These are phyloP conservation scores for Epichloe baconii DNA, from an alignment of 2,329 filamentous ascomycete species.

Conservation along the genomic window DNA sequence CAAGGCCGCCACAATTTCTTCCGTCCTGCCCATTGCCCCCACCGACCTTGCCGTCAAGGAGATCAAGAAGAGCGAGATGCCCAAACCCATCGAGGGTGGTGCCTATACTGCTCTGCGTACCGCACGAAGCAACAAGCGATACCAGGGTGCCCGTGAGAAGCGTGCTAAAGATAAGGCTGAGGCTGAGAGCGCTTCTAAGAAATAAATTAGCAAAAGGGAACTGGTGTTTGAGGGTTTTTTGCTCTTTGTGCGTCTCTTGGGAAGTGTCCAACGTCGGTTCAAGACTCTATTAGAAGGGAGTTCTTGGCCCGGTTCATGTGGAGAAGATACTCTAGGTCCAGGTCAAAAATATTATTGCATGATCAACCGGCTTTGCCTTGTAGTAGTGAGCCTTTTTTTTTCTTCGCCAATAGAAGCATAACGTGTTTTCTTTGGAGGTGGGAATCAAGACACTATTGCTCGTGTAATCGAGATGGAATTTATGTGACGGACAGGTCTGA, in stretches of 20 bases:
- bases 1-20: slow-evolving; percentile 33
- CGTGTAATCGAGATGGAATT: neutral
- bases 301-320: slow-evolving; percentile 22
- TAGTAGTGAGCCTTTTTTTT: slow-evolving; percentile 5
- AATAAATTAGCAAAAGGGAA: slow-evolving; percentile 46
- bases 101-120: slow-evolving; percentile 80
- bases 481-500: no score
- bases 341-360: slow-evolving; percentile 29
- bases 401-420: neutral
- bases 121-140: slow-evolving; percentile 70
- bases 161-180: slow-evolving; percentile 78
- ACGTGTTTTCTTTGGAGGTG: neutral
- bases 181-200: slow-evolving; percentile 67
- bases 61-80: slow-evolving; percentile 73
- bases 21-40: slow-evolving; percentile 61
- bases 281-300: slow-evolving; percentile 21
- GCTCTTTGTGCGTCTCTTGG: slow-evolving; percentile 28
- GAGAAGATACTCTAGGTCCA: slow-evolving; percentile 26
- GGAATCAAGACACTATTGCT: neutral
- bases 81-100: slow-evolving; percentile 62
- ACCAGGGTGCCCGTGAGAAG: slow-evolving; percentile 82
- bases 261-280: slow-evolving; percentile 25
- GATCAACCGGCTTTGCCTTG: slow-evolving; percentile 23
- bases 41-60: slow-evolving; percentile 51
- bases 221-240: slow-evolving; percentile 29